Evolutionary conservation across 1,139 yeast genomes (phyloP), one percentile per base, ranked within the genome.

Genomic region (Pichia sp.): DNA sequence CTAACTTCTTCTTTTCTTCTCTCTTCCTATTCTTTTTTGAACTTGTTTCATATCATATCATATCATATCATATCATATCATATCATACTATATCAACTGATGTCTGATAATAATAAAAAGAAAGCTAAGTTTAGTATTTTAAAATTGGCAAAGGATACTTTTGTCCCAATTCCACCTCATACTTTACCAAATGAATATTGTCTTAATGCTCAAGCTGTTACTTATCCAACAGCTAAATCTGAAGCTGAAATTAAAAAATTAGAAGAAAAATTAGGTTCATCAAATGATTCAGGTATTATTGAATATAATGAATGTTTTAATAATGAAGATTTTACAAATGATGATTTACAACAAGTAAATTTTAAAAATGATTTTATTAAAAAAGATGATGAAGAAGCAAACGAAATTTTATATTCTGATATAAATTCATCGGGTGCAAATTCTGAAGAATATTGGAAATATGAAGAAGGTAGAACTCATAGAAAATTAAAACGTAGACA

Each of bases 401-500:
- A 18, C 1, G 18, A 18, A 18, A 18, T 18, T 18, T 25, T 40
- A 4, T 44, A 38, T 34, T 45, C 48, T 4, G 47, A 43, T 35
- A 4, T 33, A 5, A 30, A 29, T 18, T 30, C 42, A 8, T 39
- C 45, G 10, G 28, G 7, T 6, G n/a, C 9, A 3, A 34, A 26
- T 18, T 49, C 49, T 11, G 39, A 35, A 9, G 40, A 39, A 27
- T 43, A 45, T 37, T 28, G 34, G 35, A 30, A 46, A 27, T 55
- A 40, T 39, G 59, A 56, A 52, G 45, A 37, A 32, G 60, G 60
- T 30, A 35, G 44, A 31, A 55, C 54, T 6, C 60, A 57, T 36
- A 44, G 61, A 35, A 52, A 51, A 25, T 47, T 57, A 27, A 49
- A 49, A 31, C 31, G 56, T 18, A 45, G 59, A 40, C 86, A 81